Evolutionary conservation across 179 eudicot genomes (phyloP), one percentile per base, ranked within the genome.

Genomic region (Spinacia oleracea): DNA sequence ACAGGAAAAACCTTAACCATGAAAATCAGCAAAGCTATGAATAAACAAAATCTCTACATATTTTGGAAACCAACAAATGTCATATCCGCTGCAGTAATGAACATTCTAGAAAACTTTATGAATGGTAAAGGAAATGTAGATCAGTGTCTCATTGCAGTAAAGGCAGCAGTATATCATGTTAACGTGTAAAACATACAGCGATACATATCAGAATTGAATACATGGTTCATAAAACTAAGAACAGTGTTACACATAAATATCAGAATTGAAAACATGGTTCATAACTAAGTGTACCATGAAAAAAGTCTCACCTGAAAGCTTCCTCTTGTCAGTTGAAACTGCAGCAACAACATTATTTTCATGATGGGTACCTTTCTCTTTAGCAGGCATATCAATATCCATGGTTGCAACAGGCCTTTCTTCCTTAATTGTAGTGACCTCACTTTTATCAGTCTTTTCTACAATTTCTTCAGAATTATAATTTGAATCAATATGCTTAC

Each of bases 251-350:
- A 69, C 12, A n/a, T 23, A 31, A 69, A 42, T n/a, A 25, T 25
- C 32, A 42, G 11, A 60, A 8, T 27, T 2, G 56, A 56, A 18
- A n/a, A 58, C 18, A 73, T 53, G 45, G 42, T 42, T 74, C 3
- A 58, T 59, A 32, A 51, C 45, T 25, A 29, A 27, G 46, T 27
- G 59, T 60, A 75, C 27, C 70, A 74, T 23, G 69, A 58, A 8
- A 25, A 74, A 73, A 27, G 23, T 32, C 84, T 83, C 86, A 94
- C 98, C 97, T 85, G 87, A 73, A 85, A 85, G 84, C 88, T 90
- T 95, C 82, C 97, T 88, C 90, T 95, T 95, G 79, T 80, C 85
- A 65, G 86, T 31, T 38, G 86, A n/a, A 64, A 83, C 86, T 83
- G 83, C 85, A 59, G 78, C 70, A 34, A 58, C 83, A 59, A 77